These are phyloP conservation scores for Penicillium griseofulvum DNA, from an alignment of 2,329 filamentous ascomycete genomes.

Conservation along the genomic window DNA sequence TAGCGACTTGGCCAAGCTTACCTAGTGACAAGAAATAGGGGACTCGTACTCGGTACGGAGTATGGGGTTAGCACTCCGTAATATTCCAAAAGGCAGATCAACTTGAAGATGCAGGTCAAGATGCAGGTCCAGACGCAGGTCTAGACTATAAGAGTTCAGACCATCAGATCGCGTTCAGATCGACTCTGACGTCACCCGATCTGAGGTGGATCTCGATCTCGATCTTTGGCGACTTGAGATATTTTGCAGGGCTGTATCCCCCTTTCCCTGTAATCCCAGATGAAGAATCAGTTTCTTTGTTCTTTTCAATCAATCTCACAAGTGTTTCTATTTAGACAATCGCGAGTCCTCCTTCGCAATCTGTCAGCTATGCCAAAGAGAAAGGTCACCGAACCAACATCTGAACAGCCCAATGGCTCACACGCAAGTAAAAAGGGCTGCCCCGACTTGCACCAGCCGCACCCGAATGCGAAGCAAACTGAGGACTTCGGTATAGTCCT, in stretches of 20 bases:
- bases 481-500: slow-evolving; percentile 62
- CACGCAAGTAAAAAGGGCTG: slow-evolving; percentile 20
- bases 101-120: too few species aligned
- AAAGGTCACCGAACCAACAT: slow-evolving; percentile 18
- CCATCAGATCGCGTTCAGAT: not conserved
- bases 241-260: too few species aligned
- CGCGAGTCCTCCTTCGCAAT: not conserved
- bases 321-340: not conserved
- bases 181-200: slow-evolving; percentile 3
- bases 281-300: not conserved
- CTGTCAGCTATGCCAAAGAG: slow-evolving; percentile 27
- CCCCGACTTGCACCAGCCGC: slow-evolving; percentile 21
- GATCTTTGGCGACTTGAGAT: not conserved
- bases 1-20: not conserved
- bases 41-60: too few species aligned
- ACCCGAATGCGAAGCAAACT: slow-evolving; percentile 39
- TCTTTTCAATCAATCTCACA: not conserved
- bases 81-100: too few species aligned
- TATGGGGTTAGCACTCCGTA: too few species aligned
- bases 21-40: not conserved
- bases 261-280: not conserved
- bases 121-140: too few species aligned
- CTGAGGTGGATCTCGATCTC: not conserved
- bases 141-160: too few species aligned
- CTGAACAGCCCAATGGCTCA: slow-evolving; percentile 1